Base-by-base conservation (phyloP, 129 eudicot genomes). In the Escallonia rubra region DNA sequence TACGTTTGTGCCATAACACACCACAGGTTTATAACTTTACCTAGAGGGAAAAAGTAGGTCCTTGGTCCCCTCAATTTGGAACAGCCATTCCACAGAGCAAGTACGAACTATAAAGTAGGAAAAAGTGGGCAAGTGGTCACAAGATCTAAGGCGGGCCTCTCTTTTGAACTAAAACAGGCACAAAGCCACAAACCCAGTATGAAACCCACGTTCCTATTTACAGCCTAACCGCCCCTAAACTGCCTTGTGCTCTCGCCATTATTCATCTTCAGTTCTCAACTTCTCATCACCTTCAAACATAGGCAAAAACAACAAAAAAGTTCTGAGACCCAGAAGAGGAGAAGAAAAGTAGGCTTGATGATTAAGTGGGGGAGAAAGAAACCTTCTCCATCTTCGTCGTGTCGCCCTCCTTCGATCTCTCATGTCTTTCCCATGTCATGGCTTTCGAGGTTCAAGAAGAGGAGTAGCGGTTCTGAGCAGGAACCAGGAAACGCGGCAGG, bases 71-170 rank as follows among this genome's bases (percentile, higher is more conserved):
- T 15, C 66, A 48, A 41, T 52, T 69, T 58, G 53, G 38, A 66
- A 71, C 86, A 77, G 61, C 56, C 41, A 73, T 76, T 47, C 71
- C 50, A 74, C 62, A 84, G 78, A 71, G 77, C 83, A 74, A 73
- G 64, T 75, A 68, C 73, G 65, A 52, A 6, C 59, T 45, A 63
- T 45, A 76, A 86, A 86, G 86, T 76, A 45, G 81, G 66, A 81
- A 81, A 83, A 87, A 76, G 88, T 80, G 76, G 79, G 51, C 56
- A 80, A 85, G 86, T 90, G 89, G 80, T 87, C 86, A 85, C 95
- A 86, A 72, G 76, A 84, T 77, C 74, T 78, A 64, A 57, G 97
- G 95, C 85, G 95, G 91, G 91, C 83, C 82, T 90, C 84, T 90
- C 86, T 84, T 90, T 90, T 80, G 77, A 84, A 90, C 69, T 77